Evolutionary conservation across 2,329 filamentous ascomycete species (phyloP), one percentile per base, ranked within the genome.

Genomic region (Pseudocercospora pini-densiflorae): DNA sequence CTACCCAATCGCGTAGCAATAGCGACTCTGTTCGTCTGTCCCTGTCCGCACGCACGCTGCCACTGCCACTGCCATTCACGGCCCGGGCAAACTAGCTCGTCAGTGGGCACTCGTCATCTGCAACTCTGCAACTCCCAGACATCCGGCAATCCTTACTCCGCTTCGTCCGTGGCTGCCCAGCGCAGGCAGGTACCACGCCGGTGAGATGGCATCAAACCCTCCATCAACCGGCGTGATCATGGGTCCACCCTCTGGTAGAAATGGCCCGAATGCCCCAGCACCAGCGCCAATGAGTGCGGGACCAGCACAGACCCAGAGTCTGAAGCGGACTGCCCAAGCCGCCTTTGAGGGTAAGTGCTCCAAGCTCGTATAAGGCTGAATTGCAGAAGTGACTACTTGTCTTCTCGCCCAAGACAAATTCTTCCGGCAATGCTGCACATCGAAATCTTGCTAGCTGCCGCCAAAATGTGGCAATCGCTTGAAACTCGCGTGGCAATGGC

Each of bases 271-370:
- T 47, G 63, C 64, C 53, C 62, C 67, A 59, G 61, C 63, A 55
- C 65, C 68, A 45, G 66, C 63, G 55, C 65, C 68, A 31, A 59
- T 66, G 54, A 68, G 59, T 47, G 63, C 66, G 47, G 65, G 63
- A 40, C 51, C 65, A n/a, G 63, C 61, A 9, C 65, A 63, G 45
- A 53, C 66, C 55, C 65, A 66, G 47, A 62, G 63, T 47, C 61
- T 78, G 61, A 79, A 78, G 68, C 74, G 75, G 67, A 79, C 75
- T 67, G 75, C 78, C 45, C 77, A 78, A 71, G 75, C 78, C 61
- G 78, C 79, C 68, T 80, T 81, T 70, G 79, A 81, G 67, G 76
- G 76, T 78, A 64, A 70, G 74, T 70, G 36, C 29, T 62, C 43
- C 45, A 29, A 6, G 21, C 51, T 55, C 51, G 51, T 31, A 19